Base-by-base conservation (phyloP, 805 yeast species). In the Saccharomycopsis microspora region DNA sequence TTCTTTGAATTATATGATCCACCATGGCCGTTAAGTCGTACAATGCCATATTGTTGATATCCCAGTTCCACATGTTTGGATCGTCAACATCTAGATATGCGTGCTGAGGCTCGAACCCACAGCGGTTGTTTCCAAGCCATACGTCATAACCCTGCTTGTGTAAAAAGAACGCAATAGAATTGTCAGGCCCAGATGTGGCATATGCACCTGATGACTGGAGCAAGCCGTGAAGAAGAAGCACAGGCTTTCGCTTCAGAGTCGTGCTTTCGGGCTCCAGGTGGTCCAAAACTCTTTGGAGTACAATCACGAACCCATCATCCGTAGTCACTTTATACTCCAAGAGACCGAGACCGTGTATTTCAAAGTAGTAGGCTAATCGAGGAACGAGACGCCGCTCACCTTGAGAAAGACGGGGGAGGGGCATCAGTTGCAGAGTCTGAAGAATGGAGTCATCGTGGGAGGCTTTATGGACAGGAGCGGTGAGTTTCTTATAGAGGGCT, bases 111-210 rank as follows among this genome's bases (percentile, higher is more conserved):
- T 74, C 68, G 59, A 89, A 84, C 4, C 96, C 95, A 55, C 96
- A 82, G 53, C 98, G 66, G 59, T 88, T 89, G 58, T 88, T 86
- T 1, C 96, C 96, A 47, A 88, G 61, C 96, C 96, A 88, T 5
- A 88, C 87, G 56, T 88, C 96, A 57, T 72, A 85, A 0, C 93
- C 89, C 30, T 68, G 62, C 33, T 68, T 65, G 37, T 64, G 62
- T 44, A 70, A 69, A 58, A 69, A 72, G 60, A 71, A 76, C 55
- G 65, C 55, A 0, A 90, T 93, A 40, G 93, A 63, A 7, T 95
- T 82, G 50, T 82, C 77, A 48, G 72, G 70, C 0, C 97, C 98
- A n/a, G 85, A 68, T 0, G 95, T 81, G 32, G 90, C 72, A 61
- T 74, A 90, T 0, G 96, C 83, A 0, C 89, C 96, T 0, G 90